Conservation (phyloP, 345 rosid genomes). For the Geranium rotundifolium region DNA sequence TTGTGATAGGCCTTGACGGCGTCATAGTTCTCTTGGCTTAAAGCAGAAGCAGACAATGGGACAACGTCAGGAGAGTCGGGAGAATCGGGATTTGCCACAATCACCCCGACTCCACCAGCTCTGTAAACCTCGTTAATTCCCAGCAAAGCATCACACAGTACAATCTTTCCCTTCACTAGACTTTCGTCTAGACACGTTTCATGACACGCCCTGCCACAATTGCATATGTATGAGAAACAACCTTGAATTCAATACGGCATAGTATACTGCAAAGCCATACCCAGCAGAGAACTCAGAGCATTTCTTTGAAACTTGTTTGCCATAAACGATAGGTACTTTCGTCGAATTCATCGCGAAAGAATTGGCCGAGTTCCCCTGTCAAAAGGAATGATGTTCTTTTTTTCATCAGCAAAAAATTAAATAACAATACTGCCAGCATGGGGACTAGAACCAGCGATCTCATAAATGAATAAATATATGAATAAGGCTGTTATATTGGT, state of each 20-base stretch:
- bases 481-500: no score
- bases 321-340: background rate
- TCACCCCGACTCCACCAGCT: background rate
- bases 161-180: conserved; percentile 3
- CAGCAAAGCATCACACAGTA: background rate
- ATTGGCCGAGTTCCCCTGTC: background rate
- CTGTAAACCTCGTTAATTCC: background rate
- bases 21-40: background rate
- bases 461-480: no score
- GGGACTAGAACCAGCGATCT: no score
- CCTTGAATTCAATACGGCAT: no score
- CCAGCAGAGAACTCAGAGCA: background rate
- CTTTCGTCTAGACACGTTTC: background rate
- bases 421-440: no score
- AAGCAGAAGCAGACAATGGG: background rate
- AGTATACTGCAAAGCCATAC: no score
- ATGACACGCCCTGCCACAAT: background rate
- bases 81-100: background rate
- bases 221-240: no score
- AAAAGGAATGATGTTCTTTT: no score
- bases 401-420: no score
- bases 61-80: background rate
- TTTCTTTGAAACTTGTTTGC: background rate
- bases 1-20: background rate
- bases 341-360: background rate